phyloP scores from a whole-genome alignment of 1,284 basidiomycete species.

The Sphaerobolus stellatus region DNA sequence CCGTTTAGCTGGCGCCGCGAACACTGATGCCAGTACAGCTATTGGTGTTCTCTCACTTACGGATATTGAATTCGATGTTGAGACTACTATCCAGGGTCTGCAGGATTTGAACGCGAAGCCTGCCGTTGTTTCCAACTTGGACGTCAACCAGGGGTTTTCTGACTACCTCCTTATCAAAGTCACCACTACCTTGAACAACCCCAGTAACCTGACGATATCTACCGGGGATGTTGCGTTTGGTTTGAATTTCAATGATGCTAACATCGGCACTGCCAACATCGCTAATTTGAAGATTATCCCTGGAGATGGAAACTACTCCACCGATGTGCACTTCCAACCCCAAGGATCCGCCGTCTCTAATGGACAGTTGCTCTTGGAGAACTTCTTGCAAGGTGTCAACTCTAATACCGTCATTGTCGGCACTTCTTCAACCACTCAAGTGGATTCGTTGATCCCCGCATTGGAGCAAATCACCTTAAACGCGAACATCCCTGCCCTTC shows the following conservation, averaged over 20 bases:
- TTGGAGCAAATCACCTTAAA: conserved; percentile 62
- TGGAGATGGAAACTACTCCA: conserved; percentile 53
- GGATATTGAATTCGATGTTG: conserved; percentile 64
- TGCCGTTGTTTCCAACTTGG: conserved; percentile 57
- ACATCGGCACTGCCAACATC: conserved; percentile 57
- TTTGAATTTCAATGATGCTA: conserved; percentile 53
- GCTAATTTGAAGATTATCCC: conserved; percentile 53
- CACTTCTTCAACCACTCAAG: conserved; percentile 56
- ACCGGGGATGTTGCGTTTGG: conserved; percentile 64
- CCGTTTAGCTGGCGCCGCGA: conserved; percentile 57
- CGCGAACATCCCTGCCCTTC: conserved; percentile 66
- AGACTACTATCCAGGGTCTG: conserved; percentile 62
- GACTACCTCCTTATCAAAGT: conserved; percentile 72
- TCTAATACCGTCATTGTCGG: conserved; percentile 62
- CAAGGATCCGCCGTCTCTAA: conserved; percentile 54
- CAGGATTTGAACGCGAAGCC: conserved; percentile 67
- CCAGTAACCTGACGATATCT: conserved; percentile 72
- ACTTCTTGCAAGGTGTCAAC: conserved; percentile 67
- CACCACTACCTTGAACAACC: conserved; percentile 58
- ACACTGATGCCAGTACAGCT: conserved; percentile 65
- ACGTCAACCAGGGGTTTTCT: conserved; percentile 69
- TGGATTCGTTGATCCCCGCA: conserved; percentile 64
- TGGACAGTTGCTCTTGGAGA: conserved; percentile 63
- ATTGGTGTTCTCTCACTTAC: conserved; percentile 65
- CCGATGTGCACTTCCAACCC: conserved; percentile 68